These are phyloP conservation scores for Sordaria brevicollis DNA, from an alignment of 495 filamentous ascomycete species.

Conservation along the genomic window DNA sequence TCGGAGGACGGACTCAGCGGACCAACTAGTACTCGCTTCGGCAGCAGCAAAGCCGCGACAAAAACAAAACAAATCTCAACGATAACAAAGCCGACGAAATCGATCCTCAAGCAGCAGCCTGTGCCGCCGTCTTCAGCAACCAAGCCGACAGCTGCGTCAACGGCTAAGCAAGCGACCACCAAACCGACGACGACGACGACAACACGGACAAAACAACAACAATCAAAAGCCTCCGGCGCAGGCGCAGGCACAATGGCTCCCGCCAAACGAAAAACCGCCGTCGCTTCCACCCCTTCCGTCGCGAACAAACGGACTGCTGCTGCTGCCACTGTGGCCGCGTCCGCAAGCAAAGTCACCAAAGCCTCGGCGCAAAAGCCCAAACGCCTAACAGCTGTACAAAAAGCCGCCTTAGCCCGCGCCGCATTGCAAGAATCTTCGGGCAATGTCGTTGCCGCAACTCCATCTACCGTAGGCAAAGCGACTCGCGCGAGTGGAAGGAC, in stretches of 20 bases:
- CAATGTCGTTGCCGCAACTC: conserved; percentile 9
- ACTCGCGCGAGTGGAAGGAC: conserved; percentile 15
- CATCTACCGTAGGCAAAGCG: conserved; percentile 24
- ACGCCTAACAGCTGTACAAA: neutral
- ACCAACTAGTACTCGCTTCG: conserved; percentile 24
- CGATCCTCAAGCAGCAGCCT: neutral
- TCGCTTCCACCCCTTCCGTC: neutral
- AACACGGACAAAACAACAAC: neutral
- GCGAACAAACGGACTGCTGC: conserved; percentile 6
- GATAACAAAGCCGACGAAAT: neutral
- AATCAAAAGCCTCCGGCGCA: conserved; percentile 6
- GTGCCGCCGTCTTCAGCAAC: neutral
- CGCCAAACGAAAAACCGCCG: conserved; percentile 27
- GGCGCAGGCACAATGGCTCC: conserved; percentile 26
- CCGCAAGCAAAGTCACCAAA: conserved; percentile 30
- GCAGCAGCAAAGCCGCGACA: conserved; percentile 21
- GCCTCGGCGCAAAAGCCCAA: conserved; percentile 16
- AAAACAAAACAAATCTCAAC: conserved; percentile 8
- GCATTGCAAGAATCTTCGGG: conserved; percentile 42
- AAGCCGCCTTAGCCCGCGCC: neutral
- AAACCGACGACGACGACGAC: conserved; percentile 1
- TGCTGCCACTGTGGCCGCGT: conserved; percentile 3
- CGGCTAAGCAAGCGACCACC: neutral
- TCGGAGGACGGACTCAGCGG: conserved; percentile 47
- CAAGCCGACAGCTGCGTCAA: neutral